Percentiles rank a stretch among this genome's conserved stretches.
Conservation (phyloP, 805 yeast species). For the Teunomyces lycoperdinae region DNA sequence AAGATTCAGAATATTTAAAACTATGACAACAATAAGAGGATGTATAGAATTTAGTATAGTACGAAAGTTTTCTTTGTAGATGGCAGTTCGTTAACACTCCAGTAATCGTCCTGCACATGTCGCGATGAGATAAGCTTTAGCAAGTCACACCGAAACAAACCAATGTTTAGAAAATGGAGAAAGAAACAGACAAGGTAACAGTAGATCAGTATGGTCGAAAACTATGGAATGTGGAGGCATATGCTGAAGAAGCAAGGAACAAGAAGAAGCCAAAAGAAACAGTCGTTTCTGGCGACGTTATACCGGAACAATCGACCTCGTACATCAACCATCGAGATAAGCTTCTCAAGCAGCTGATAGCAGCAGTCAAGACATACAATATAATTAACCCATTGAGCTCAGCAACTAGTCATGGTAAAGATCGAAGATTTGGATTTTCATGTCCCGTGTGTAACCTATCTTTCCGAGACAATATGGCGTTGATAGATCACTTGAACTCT, state of each 20-base stretch:
- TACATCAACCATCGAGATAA: conserved; percentile 30
- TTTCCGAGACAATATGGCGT: conserved; percentile 78
- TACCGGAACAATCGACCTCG: conserved; percentile 4
- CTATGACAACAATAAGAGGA: too few species aligned
- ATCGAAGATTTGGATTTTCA: conserved; percentile 77
- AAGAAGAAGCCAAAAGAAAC: conserved; percentile 14
- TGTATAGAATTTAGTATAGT: too few species aligned
- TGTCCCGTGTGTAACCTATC: conserved; percentile 80
- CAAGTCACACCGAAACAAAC: not conserved
- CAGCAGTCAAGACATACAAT: conserved; percentile 34
- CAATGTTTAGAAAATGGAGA: not conserved
- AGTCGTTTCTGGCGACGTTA: not conserved
- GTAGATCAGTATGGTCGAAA: conserved; percentile 58
- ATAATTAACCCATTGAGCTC: conserved; percentile 24
- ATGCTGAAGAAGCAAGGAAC: conserved; percentile 46
- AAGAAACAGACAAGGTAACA: conserved; percentile 17
- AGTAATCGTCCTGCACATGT: not conserved
- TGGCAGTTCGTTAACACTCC: not conserved
- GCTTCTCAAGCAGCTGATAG: conserved; percentile 28
- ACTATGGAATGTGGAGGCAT: conserved; percentile 71
- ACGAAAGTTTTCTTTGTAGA: not conserved
- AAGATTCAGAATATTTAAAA: too few species aligned
- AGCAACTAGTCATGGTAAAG: conserved; percentile 22
- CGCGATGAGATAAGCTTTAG: not conserved
- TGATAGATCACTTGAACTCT: conserved; percentile 80